Evolutionary conservation across 495 filamentous ascomycete genomes (phyloP).

Genomic region (Staphylotrichum tortipilum): DNA sequence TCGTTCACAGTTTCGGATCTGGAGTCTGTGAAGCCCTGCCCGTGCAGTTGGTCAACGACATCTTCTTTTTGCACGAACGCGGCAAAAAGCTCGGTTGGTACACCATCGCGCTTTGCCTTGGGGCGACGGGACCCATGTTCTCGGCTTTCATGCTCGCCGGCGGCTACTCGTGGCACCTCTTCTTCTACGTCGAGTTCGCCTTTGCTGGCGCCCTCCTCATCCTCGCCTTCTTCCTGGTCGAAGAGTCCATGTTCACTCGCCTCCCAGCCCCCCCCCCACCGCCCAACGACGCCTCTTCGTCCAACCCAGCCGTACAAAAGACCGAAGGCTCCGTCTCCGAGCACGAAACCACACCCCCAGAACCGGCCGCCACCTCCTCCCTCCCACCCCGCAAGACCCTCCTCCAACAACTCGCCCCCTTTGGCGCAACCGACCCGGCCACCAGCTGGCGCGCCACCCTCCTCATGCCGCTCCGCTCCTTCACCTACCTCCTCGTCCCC

Average conservation of each 20-base stretch:
- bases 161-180: constrained; percentile 34
- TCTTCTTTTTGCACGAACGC: constrained; percentile 59
- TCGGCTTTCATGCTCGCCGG: constrained; percentile 32
- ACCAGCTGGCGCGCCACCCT: constrained; percentile 34
- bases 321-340: background rate
- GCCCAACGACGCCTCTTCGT: background rate
- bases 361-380: background rate
- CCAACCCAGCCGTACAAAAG: background rate
- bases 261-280: constrained; percentile 8
- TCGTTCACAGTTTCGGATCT: constrained; percentile 55
- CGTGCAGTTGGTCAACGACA: constrained; percentile 56
- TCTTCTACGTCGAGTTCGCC: constrained; percentile 42
- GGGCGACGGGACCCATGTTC: constrained; percentile 27
- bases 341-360: constrained; percentile 7
- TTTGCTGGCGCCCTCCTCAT: constrained; percentile 47
- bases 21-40: constrained; percentile 51
- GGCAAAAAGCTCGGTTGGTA: constrained; percentile 59
- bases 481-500: constrained; percentile 47
- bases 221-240: constrained; percentile 25
- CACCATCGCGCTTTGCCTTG: constrained; percentile 28
- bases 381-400: constrained; percentile 35
- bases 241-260: constrained; percentile 51
- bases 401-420: constrained; percentile 33
- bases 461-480: constrained; percentile 41
- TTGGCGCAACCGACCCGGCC: constrained; percentile 29